Evolutionary conservation across 2,329 filamentous ascomycete genomes (phyloP), one percentile per base, ranked within the genome.

Genomic region (Pyricularia sp.): DNA sequence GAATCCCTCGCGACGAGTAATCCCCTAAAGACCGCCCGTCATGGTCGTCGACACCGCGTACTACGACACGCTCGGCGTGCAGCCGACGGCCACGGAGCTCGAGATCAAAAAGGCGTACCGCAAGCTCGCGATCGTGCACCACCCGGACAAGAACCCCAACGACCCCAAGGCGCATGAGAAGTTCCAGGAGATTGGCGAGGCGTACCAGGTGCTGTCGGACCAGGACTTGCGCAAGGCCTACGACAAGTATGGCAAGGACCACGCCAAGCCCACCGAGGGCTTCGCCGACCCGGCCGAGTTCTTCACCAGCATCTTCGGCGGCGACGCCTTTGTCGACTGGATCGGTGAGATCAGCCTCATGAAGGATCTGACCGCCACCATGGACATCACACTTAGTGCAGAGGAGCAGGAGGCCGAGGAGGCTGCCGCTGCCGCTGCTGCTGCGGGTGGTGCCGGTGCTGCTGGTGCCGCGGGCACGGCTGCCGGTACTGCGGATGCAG

Each of bases 311-410:
- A 99, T 99, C 74, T 99, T 99, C 77, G 95, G 95, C 74, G 95
- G 95, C 70, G 94, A 97, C 75, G 93, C 94, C 14, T 99, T 99
- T 76, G 85, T 91, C 71, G 94, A 99, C 82, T 93, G 95, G 85
- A 98, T 99, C 76, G 95, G 95, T 73, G 95, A 99, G 84, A 97
- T 99, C 74, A 95, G 92, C 67, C 88, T 99, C 69, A 97, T 99
- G 92, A 98, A 97, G 83, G 95, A 99, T 76, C 85, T 99, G 68
- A 98, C 94, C 23, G 93, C 93, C 76, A 97, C 94, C 64, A 98
- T 99, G 94, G 95, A 99, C 76, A 98, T 99, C 73, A 94, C 93
- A 25, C 94, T 93, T 89, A 85, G 92, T 69, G 89, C 89, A 71
- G 88, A 90, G 71, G 88, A 86, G 64, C 81, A 82, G 64, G 79